These are phyloP conservation scores for Dendrocalamus sinicus DNA, from an alignment of 176 grass and related monocot genomes.

Conservation along the genomic window DNA sequence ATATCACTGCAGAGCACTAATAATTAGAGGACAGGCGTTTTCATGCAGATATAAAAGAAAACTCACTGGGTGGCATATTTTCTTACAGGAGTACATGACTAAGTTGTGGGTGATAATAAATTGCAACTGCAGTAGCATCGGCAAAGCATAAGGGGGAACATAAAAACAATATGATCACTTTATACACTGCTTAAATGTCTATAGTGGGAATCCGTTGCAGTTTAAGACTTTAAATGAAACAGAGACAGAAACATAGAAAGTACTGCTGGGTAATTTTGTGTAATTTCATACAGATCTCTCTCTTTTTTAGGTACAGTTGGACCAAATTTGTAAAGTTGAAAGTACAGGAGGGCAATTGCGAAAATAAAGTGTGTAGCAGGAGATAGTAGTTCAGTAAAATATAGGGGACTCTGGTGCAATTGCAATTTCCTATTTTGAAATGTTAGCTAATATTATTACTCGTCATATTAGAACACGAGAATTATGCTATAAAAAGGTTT, in stretches of 20 bases:
- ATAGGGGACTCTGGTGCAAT: neutral
- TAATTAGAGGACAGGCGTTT: slow-evolving; percentile 20
- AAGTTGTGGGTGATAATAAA: slow-evolving; percentile 22
- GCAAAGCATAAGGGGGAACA: slow-evolving; percentile 8
- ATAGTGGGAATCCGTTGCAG: neutral
- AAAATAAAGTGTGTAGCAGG: slow-evolving; percentile 14
- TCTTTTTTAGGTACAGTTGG: neutral
- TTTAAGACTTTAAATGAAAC: slow-evolving; percentile 22
- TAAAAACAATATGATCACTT: slow-evolving; percentile 20
- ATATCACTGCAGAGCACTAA: slow-evolving; percentile 70
- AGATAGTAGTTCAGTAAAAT: slow-evolving; percentile 31
- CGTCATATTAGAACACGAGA: neutral
- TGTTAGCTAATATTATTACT: slow-evolving; percentile 14
- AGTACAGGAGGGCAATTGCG: neutral
- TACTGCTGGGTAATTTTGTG: neutral
- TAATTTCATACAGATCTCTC: slow-evolving; percentile 11
- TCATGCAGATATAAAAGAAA: slow-evolving; percentile 40
- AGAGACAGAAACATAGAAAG: slow-evolving; percentile 2
- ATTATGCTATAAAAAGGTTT: slow-evolving; percentile 22
- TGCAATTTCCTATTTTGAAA: slow-evolving; percentile 21
- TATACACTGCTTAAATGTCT: neutral
- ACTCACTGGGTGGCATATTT: neutral
- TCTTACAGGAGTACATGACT: slow-evolving; percentile 17
- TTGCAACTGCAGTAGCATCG: slow-evolving; percentile 35
- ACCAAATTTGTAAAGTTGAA: neutral